Evolutionary conservation across 129 eudicot species (phyloP).

Genomic region (Centella asiatica): DNA sequence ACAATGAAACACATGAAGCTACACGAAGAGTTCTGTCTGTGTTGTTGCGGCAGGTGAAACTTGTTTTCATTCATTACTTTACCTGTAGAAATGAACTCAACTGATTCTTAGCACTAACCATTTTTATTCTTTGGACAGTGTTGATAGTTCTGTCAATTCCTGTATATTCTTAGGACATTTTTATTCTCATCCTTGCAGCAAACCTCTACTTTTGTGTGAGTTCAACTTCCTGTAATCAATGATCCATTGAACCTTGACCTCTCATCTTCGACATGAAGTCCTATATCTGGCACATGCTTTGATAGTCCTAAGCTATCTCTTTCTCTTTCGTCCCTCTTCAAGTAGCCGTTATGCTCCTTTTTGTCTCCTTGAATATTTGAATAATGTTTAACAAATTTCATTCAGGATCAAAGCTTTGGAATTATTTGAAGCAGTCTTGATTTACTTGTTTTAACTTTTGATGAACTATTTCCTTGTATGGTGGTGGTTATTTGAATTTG

Average conservation of each 20-base stretch:
- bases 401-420: not conserved
- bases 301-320: no score
- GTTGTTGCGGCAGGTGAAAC: conserved; percentile 72
- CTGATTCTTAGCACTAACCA: not conserved
- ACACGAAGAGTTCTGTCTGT: conserved; percentile 89
- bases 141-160: no score
- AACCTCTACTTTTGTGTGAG: not conserved
- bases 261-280: not conserved
- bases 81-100: not conserved
- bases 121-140: not conserved
- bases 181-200: not conserved
- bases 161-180: no score
- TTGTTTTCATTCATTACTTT: conserved; percentile 1
- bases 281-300: not conserved
- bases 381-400: not conserved
- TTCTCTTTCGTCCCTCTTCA: not conserved
- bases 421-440: not conserved
- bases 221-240: not conserved
- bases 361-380: not conserved
- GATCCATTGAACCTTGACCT: not conserved
- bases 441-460: no score
- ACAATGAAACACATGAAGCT: conserved; percentile 96
- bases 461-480: not conserved
- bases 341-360: not conserved
- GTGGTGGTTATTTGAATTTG: not conserved